These are phyloP conservation scores for Fusarium sterilihyphosum DNA, from an alignment of 2,329 filamentous ascomycete genomes.

Conservation along the genomic window DNA sequence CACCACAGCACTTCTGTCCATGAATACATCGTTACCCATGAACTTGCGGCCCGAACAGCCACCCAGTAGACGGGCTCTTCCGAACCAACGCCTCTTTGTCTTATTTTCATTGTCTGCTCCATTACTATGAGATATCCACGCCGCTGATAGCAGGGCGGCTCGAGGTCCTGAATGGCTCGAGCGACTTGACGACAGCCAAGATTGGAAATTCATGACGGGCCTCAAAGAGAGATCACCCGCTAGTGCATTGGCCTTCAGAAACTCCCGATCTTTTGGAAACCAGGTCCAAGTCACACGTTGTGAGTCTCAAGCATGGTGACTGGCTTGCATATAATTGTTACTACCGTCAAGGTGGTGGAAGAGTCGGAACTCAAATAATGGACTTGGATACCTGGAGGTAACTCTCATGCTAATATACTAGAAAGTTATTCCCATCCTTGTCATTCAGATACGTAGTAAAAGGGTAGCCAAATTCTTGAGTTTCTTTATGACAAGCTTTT, in stretches of 20 bases:
- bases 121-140: not conserved
- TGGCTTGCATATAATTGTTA: not conserved
- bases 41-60: not conserved
- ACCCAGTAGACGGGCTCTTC: not conserved
- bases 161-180: constrained; percentile 4
- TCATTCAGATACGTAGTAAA: not conserved
- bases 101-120: not conserved
- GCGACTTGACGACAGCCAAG: not conserved
- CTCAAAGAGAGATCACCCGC: constrained; percentile 18
- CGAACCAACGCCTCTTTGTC: not conserved
- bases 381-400: not conserved
- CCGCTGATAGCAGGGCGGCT: not conserved
- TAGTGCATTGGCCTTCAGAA: constrained; percentile 7
- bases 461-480: not conserved
- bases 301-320: not conserved
- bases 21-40: not conserved
- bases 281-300: not conserved
- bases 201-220: constrained; percentile 16
- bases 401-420: not conserved
- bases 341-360: not conserved
- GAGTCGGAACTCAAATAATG: not conserved
- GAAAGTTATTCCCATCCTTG: not conserved
- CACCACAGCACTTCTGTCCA: not conserved
- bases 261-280: not conserved
- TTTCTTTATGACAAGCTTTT: not conserved